Base-by-base conservation (phyloP, 2,329 filamentous ascomycete genomes). In the Ophiognomonia clavigignenti-juglandacearum region DNA sequence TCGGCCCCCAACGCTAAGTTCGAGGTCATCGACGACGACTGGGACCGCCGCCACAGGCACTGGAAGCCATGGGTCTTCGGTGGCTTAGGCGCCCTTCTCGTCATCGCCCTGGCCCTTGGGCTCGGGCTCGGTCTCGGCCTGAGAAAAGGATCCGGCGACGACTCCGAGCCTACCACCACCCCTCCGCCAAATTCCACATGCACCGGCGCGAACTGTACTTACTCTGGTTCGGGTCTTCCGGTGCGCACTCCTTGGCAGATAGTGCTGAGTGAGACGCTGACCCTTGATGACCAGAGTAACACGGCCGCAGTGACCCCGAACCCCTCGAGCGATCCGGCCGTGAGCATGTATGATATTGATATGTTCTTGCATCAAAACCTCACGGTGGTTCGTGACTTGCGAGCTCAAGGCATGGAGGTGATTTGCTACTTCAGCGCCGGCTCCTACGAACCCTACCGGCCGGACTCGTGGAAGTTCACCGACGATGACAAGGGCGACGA, bases 391-490 rank as follows among this genome's bases (percentile, higher is more conserved):
- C 51, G 62, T 4, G 59, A 61, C 5, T 65, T 83, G 13, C 74
- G 82, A 35, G 53, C 55, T 3, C 57, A 70, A 23, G 75, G 73
- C 8, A 77, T 77, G 58, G 80, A 77, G 52, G 77, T 87, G 45
- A 82, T 88, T 49, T 89, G 85, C 68, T 89, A 89, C 65, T 88
- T 88, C 67, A 84, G 80, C 43, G 83, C 82, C 0, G 85, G 85
- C 1, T 83, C 78, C 7, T 86, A 76, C 56, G 85, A 89, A 63
- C 60, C 79, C 43, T 79, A 74, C 67, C 73, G 85, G 3, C 64
- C 71, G 1, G 85, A 88, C 59, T 70, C 72, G 16, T 59, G 58
- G 24, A 56, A 75, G 5, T 88, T 87, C 58, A 58, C 66, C 7
- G 52, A 68, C 1, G 60, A 64, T 0, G 84, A 87, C 54, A 60